phyloP scores from a whole-genome alignment of 2,329 filamentous ascomycete genomes.

The Diaporthe velutina region DNA sequence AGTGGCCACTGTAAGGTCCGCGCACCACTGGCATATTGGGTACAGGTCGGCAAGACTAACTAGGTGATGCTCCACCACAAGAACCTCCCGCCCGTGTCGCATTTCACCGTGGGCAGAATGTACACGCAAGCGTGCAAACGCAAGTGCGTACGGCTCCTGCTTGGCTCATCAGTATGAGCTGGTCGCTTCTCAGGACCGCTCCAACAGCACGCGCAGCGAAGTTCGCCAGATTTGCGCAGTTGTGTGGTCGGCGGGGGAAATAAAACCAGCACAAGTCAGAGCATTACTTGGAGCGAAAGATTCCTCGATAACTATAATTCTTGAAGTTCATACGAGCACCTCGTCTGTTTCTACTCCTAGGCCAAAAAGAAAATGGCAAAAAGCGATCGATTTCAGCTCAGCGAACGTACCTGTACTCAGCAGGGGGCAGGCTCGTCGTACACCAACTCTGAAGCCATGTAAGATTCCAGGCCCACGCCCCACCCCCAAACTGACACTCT shows the following conservation, averaged over 20 bases:
- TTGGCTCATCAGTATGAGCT: too few relatives aligned
- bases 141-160: background rate
- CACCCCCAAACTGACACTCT: background rate
- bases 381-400: conserved; percentile 1
- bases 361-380: background rate
- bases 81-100: too few relatives aligned
- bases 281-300: background rate
- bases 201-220: background rate
- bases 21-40: too few relatives aligned
- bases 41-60: too few relatives aligned
- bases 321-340: too few relatives aligned
- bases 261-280: background rate
- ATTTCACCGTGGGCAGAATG: background rate
- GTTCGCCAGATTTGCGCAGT: background rate
- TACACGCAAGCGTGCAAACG: background rate
- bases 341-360: too few relatives aligned
- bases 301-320: background rate
- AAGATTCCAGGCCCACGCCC: background rate
- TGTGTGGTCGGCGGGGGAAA: background rate
- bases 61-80: too few relatives aligned
- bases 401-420: background rate
- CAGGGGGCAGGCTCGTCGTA: background rate
- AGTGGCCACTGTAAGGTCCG: background rate
- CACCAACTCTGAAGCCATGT: background rate
- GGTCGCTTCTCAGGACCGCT: background rate